A percentile compares a stretch with the other conserved stretches of the same genome.
Evolutionary conservation across 345 rosid species (phyloP).

Genomic region (Eucalyptus grandis): DNA sequence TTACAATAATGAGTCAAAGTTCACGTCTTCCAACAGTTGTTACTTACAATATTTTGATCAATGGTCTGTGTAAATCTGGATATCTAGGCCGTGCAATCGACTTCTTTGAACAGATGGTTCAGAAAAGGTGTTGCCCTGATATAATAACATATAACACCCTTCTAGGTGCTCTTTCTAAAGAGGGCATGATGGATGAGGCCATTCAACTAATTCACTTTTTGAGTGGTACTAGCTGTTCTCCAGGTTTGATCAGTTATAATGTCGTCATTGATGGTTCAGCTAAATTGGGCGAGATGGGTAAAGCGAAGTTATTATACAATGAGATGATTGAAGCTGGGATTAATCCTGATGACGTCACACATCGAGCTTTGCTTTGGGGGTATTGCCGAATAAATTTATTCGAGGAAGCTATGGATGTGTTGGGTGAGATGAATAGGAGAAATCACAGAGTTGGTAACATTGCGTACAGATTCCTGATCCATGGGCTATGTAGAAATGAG

Average conservation of each 20-base stretch:
- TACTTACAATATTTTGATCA: slow-evolving; percentile 80
- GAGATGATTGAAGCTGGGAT: slow-evolving; percentile 48
- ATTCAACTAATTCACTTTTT: slow-evolving; percentile 35
- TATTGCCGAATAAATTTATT: slow-evolving; percentile 29
- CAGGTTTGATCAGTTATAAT: slow-evolving; percentile 66
- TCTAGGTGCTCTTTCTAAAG: slow-evolving; percentile 54
- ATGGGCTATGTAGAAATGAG: slow-evolving; percentile 39
- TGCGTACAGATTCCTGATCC: slow-evolving; percentile 42
- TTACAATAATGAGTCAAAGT: slow-evolving; percentile 43
- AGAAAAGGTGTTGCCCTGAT: slow-evolving; percentile 38
- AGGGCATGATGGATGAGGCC: slow-evolving; percentile 60
- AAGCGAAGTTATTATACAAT: slow-evolving; percentile 35
- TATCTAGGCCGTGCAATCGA: slow-evolving; percentile 54
- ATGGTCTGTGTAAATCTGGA: slow-evolving; percentile 65
- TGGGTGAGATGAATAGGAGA: slow-evolving; percentile 43
- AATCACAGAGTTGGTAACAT: slow-evolving; percentile 26
- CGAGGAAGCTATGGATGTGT: slow-evolving; percentile 46
- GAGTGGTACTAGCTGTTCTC: slow-evolving; percentile 31
- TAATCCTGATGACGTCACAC: slow-evolving; percentile 65
- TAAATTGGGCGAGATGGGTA: slow-evolving; percentile 37
- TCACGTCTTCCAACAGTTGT: slow-evolving; percentile 39
- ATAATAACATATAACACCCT: slow-evolving; percentile 74
- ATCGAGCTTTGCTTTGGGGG: slow-evolving; percentile 60
- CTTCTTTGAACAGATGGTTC: slow-evolving; percentile 51
- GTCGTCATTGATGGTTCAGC: slow-evolving; percentile 58